Conservation (phyloP, 1,284 basidiomycete genomes). For the Porogramme epimiltina region DNA sequence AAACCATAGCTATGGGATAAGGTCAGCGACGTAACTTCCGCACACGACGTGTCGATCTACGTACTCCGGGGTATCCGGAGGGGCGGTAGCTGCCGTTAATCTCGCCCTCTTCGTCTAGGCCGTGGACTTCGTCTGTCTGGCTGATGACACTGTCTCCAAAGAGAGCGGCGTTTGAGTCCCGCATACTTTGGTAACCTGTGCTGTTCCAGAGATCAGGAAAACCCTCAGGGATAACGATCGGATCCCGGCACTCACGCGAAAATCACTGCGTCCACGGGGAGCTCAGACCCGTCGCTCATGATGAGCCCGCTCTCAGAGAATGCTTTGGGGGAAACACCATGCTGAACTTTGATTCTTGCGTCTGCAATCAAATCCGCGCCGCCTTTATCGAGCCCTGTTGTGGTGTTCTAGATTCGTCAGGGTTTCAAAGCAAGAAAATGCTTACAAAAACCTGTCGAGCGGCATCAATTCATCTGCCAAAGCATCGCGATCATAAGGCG, state of each 20-base stretch:
- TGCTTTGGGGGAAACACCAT: slow-evolving; percentile 37
- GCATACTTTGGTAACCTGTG: slow-evolving; percentile 16
- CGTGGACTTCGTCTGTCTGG: slow-evolving; percentile 51
- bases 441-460: neutral
- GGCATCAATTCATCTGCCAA: neutral
- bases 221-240: neutral
- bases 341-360: slow-evolving; percentile 48
- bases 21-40: neutral
- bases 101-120: slow-evolving; percentile 58
- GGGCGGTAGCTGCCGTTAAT: slow-evolving; percentile 36
- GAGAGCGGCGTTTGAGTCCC: slow-evolving; percentile 32
- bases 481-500: too few relatives aligned
- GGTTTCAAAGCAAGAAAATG: neutral
- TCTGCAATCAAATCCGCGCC: slow-evolving; percentile 34
- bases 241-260: slow-evolving; percentile 34
- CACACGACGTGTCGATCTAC: neutral
- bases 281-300: slow-evolving; percentile 44
- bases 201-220: neutral
- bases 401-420: neutral
- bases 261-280: slow-evolving; percentile 49
- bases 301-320: slow-evolving; percentile 38
- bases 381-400: slow-evolving; percentile 38
- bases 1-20: slow-evolving; percentile 8
- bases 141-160: slow-evolving; percentile 50
- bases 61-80: slow-evolving; percentile 37